Percentiles rank a stretch among this genome's conserved stretches.
Evolutionary conservation across 495 filamentous ascomycete genomes (phyloP).

Genomic region (Talaromyces proteolyticus): DNA sequence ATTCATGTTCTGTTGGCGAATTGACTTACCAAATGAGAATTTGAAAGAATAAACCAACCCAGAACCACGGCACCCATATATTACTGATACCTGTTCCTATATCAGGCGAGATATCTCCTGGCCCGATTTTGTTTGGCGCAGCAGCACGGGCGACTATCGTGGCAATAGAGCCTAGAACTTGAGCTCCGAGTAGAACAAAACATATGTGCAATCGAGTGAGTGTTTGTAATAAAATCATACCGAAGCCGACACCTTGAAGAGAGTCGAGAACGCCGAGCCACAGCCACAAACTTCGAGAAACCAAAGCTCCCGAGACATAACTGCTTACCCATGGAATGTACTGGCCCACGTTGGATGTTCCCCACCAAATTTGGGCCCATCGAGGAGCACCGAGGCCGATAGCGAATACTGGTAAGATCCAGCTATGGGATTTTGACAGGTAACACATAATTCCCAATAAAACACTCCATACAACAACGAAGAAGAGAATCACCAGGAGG

Average conservation of each 20-base stretch:
- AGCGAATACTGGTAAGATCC: constrained; percentile 45
- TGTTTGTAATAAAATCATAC: constrained; percentile 47
- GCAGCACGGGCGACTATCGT: constrained; percentile 42
- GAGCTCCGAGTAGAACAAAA: constrained; percentile 44
- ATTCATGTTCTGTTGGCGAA: no score
- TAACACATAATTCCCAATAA: constrained; percentile 31
- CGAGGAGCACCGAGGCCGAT: constrained; percentile 44
- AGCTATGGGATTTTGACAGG: constrained; percentile 40
- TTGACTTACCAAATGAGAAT: constrained; percentile 48
- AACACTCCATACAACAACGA: constrained; percentile 36
- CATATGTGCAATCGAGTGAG: constrained; percentile 45
- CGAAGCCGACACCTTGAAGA: constrained; percentile 44
- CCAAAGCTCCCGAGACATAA: constrained; percentile 33
- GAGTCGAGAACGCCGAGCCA: constrained; percentile 46
- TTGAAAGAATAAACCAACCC: constrained; percentile 58
- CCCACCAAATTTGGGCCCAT: constrained; percentile 50
- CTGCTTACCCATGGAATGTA: constrained; percentile 46
- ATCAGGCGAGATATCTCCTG: constrained; percentile 42
- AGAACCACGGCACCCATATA: constrained; percentile 56
- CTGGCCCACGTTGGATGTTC: constrained; percentile 37
- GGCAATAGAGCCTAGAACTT: constrained; percentile 43
- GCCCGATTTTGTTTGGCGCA: constrained; percentile 42
- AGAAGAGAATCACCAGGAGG: constrained; percentile 37
- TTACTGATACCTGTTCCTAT: constrained; percentile 37
- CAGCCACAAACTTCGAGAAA: constrained; percentile 44